phyloP scores from a whole-genome alignment of 2,329 filamentous ascomycete species.

The Pyricularia pennisetigena region DNA sequence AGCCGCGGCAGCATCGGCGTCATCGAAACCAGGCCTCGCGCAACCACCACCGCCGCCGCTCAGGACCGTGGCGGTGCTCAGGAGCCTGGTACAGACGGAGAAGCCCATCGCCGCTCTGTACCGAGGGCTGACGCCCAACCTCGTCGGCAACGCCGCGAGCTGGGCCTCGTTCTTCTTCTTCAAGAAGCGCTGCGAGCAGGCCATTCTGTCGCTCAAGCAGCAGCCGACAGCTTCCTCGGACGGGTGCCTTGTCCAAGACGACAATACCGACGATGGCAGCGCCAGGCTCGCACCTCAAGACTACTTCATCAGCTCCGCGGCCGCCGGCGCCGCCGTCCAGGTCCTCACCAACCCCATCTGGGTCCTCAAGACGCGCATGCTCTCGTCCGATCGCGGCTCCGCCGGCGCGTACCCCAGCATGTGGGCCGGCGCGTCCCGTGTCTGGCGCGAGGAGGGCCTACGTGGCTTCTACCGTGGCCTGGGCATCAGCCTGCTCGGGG shows the following conservation, averaged over 20 bases:
- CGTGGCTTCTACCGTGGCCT: slow-evolving; percentile 83
- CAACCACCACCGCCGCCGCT: slow-evolving; percentile 18
- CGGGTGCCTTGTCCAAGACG: slow-evolving; percentile 5
- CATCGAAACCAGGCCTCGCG: background rate
- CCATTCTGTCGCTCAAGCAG: slow-evolving; percentile 25
- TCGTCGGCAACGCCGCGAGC: slow-evolving; percentile 80
- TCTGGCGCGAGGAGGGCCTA: slow-evolving; percentile 63
- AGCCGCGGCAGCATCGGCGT: slow-evolving; percentile 12
- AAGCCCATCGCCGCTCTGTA: slow-evolving; percentile 64
- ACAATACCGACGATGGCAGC: background rate
- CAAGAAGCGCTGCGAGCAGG: slow-evolving; percentile 45
- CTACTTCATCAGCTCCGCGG: slow-evolving; percentile 71
- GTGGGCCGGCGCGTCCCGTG: slow-evolving; percentile 54
- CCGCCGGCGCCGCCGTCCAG: slow-evolving; percentile 63
- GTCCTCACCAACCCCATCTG: slow-evolving; percentile 89
- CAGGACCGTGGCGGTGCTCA: slow-evolving; percentile 43
- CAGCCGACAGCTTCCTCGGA: background rate
- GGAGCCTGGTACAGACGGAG: slow-evolving; percentile 35
- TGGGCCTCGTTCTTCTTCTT: slow-evolving; percentile 92
- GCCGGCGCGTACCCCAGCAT: slow-evolving; percentile 77
- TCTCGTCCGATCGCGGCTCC: slow-evolving; percentile 67
- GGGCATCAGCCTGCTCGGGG: slow-evolving; percentile 71
- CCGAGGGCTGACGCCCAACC: slow-evolving; percentile 79
- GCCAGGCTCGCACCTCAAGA: slow-evolving; percentile 32
- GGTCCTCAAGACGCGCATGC: slow-evolving; percentile 97